Evolutionary conservation across 768 basidiomycete species (phyloP).

Genomic region (Auricularia auricula-judae): DNA sequence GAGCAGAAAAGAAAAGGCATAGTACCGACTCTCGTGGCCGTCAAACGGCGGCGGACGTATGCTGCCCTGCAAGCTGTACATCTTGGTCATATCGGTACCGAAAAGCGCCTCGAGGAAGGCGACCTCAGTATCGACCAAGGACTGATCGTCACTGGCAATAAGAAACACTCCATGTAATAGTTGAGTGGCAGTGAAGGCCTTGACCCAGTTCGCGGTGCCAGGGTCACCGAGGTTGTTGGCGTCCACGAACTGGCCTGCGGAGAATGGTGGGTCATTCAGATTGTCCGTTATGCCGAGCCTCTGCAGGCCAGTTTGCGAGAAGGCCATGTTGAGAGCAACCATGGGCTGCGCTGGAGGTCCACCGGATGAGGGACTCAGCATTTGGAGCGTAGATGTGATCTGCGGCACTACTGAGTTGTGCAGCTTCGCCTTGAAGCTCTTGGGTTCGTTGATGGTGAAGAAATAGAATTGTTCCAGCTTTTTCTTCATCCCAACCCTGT

Average conservation of each 20-base stretch:
- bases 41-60: constrained; percentile 15
- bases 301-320: constrained; percentile 37
- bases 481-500: constrained; percentile 26
- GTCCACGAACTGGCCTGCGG: constrained; percentile 29
- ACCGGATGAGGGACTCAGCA: constrained; percentile 14
- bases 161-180: constrained; percentile 39
- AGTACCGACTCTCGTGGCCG: constrained; percentile 14
- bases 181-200: constrained; percentile 28
- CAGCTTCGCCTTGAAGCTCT: constrained; percentile 29
- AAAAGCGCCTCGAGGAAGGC: constrained; percentile 22
- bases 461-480: constrained; percentile 41
- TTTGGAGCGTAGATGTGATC: constrained; percentile 37
- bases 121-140: constrained; percentile 18
- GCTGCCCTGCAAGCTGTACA: constrained; percentile 26
- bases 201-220: constrained; percentile 31
- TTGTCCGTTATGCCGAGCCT: constrained; percentile 29
- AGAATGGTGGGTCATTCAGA: constrained; percentile 28
- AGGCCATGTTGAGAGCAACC: constrained; percentile 40
- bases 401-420: constrained; percentile 25
- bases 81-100: constrained; percentile 28
- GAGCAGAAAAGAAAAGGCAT: not conserved
- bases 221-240: constrained; percentile 25
- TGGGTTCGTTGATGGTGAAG: constrained; percentile 37
- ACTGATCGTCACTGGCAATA: constrained; percentile 34
- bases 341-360: constrained; percentile 21